Percentiles rank a stretch among this genome's conserved stretches.
Evolutionary conservation across 345 rosid genomes (phyloP).

Genomic region (Lepidium didymum): DNA sequence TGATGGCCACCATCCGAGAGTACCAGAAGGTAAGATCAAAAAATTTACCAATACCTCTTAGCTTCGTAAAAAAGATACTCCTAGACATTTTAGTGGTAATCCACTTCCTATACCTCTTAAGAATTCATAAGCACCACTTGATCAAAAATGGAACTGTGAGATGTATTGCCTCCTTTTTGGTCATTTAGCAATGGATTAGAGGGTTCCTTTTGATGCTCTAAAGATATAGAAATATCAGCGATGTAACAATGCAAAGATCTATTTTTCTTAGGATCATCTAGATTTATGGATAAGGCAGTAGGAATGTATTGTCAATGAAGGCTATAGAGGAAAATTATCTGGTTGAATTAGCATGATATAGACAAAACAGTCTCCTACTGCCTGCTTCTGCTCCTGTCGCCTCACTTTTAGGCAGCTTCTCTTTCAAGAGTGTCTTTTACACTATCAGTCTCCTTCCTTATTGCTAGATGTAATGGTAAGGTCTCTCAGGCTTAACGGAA

Average conservation of each 20-base stretch:
- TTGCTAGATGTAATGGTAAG: background rate
- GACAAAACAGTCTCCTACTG: background rate
- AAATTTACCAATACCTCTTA: background rate
- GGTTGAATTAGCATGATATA: background rate
- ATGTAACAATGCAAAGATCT: background rate
- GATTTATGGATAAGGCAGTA: background rate
- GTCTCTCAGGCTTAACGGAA: background rate
- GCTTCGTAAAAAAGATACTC: background rate
- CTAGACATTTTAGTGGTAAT: background rate
- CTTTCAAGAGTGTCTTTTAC: background rate
- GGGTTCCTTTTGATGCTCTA: background rate
- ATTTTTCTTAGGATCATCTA: background rate
- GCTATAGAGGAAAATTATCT: background rate
- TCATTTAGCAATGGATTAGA: background rate
- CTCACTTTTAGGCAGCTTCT: background rate
- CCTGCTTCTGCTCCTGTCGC: background rate
- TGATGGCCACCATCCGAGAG: conserved; percentile 69
- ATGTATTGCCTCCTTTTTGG: background rate
- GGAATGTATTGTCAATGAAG: background rate
- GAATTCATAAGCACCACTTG: background rate
- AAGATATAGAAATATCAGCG: background rate
- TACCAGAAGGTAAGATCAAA: conserved; percentile 90
- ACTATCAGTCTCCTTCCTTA: background rate
- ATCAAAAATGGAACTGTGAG: background rate
- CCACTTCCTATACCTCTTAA: background rate